A percentile compares a stretch with the other conserved stretches of the same genome.
Evolutionary conservation across 805 yeast species (phyloP).

Genomic region (Ogataea corticis): DNA sequence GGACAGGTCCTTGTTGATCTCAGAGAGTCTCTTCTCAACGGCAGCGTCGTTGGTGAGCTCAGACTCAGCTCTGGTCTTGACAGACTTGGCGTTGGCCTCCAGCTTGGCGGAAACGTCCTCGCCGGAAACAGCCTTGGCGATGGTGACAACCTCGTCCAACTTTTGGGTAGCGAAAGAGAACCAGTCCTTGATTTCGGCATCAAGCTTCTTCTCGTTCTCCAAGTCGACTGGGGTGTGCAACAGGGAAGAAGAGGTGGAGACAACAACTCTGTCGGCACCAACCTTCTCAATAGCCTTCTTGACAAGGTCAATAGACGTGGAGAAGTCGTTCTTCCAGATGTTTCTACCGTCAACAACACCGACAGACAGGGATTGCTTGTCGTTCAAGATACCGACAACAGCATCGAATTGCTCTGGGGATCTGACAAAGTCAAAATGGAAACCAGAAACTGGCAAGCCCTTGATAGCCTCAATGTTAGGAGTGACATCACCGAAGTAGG

Average conservation of each 20-base stretch:
- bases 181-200: constrained; percentile 92
- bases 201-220: constrained; percentile 86
- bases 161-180: constrained; percentile 98
- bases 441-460: constrained; percentile 89
- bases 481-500: constrained; percentile 98
- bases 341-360: constrained; percentile 99
- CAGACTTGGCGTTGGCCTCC: constrained; percentile 83
- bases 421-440: constrained; percentile 96
- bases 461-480: constrained; percentile 91
- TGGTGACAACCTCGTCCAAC: constrained; percentile 83
- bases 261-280: constrained; percentile 84
- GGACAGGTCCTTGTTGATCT: constrained; percentile 72
- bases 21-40: constrained; percentile 83
- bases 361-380: constrained; percentile 81
- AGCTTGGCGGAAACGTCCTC: constrained; percentile 75
- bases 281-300: constrained; percentile 80
- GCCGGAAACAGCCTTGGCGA: constrained; percentile 86
- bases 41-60: constrained; percentile 87
- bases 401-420: constrained; percentile 93
- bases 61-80: constrained; percentile 83
- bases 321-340: constrained; percentile 97
- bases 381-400: constrained; percentile 64
- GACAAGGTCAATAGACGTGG: constrained; percentile 81
- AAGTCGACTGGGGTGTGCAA: constrained; percentile 99
- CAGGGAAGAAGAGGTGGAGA: constrained; percentile 96